These are phyloP conservation scores for Populus hybrid DNA, from an alignment of 441 rosid genomes.

Conservation along the genomic window DNA sequence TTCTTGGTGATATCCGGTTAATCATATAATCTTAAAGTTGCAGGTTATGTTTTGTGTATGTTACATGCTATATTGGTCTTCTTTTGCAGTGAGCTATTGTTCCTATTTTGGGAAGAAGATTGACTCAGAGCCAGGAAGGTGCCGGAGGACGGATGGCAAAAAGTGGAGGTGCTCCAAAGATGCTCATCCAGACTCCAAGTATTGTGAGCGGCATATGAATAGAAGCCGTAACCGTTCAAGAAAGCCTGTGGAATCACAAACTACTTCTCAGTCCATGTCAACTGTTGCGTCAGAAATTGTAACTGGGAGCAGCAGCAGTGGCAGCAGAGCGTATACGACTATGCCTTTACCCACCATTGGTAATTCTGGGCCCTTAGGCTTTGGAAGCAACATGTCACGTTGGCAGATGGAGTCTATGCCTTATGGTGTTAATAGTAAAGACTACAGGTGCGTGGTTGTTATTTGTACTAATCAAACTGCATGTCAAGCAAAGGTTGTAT, in stretches of 20 bases:
- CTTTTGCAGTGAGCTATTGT: slow-evolving; percentile 39
- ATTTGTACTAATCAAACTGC: not conserved
- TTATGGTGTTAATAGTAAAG: slow-evolving; percentile 19
- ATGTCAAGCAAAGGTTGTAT: not conserved
- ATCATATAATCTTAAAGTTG: no score
- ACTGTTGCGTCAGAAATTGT: slow-evolving; percentile 16
- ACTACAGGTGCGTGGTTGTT: slow-evolving; percentile 25
- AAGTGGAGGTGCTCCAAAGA: slow-evolving; percentile 52
- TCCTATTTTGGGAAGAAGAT: slow-evolving; percentile 50
- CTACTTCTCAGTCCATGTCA: slow-evolving; percentile 29
- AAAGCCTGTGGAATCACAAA: slow-evolving; percentile 47
- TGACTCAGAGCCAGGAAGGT: slow-evolving; percentile 70
- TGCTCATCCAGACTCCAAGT: slow-evolving; percentile 48
- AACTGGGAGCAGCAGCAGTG: slow-evolving; percentile 25
- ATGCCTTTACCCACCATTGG: slow-evolving; percentile 17
- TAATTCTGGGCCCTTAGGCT: slow-evolving; percentile 20
- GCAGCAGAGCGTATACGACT: slow-evolving; percentile 23
- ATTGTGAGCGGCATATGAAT: slow-evolving; percentile 47
- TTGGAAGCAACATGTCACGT: slow-evolving; percentile 23
- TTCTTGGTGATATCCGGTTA: not conserved
- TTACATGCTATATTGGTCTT: not conserved
- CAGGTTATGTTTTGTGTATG: not conserved
- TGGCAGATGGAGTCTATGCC: slow-evolving; percentile 29
- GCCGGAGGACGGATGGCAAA: slow-evolving; percentile 54
- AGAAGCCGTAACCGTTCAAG: slow-evolving; percentile 36